Base-by-base conservation (phyloP, 1,284 basidiomycete species). In the Naganishia sp. region DNA sequence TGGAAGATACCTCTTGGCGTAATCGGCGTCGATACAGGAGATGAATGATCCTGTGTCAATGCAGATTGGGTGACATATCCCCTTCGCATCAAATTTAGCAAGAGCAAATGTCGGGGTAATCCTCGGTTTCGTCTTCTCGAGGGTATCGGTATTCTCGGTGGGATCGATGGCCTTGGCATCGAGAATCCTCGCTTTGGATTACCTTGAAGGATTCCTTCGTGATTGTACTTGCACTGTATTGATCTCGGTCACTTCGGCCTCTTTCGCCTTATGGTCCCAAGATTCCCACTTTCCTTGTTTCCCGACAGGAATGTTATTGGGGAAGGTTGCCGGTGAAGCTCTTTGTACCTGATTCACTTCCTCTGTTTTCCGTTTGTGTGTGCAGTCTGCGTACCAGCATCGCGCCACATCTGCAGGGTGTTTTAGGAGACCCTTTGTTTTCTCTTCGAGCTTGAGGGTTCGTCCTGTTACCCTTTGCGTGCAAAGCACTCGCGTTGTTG, bases 11-110 rank as follows among this genome's bases (percentile, higher is more conserved):
- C 16, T 44, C 31, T 55, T 25, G 15, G 28, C 52, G 48, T 61
- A 66, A 15, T 46, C 44, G 23, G 42, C n/a, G 44, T 66, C 65
- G 25, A 66, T 66, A 9, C 59, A 48, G 13, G 65, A 66, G 28
- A 66, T 66, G 13, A 42, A 60, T 11, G 65, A 57, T 15, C 57
- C 65, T 15, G 42, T 66, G 31, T 66, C 63, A 3, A 56, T 56
- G 42, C 63, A 65, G 31, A 65, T 33, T 42, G 49, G 28, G 45
- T 65, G 63, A 10, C 9, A 44, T 13, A 28, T 44, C 21, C 21
- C n/a, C 1, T 18, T 42, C 15, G 13, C 21, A n/a, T 44, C 55
- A 21, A 55, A 44, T 23, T 16, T 9, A 43, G 42, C 36, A 23
- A 55, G 13, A 11, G 55, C 55, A 44, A 44, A 55, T 11, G 55